Conservation (phyloP, 495 filamentous ascomycete genomes). For the Trichoderma virens region DNA sequence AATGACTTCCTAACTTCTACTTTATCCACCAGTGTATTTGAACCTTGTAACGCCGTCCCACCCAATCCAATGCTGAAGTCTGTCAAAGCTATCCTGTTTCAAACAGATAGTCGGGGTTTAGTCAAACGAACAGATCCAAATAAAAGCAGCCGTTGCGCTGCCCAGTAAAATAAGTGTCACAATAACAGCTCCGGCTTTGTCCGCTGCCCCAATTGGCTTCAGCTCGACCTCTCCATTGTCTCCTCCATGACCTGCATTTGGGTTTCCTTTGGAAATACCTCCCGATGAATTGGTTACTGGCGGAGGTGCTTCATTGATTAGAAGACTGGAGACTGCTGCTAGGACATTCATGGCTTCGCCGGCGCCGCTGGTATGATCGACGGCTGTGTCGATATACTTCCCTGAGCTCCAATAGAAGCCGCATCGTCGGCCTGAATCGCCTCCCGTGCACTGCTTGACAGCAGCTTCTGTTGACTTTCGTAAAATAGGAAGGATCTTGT, state of each 20-base stretch:
- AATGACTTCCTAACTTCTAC: too few relatives aligned
- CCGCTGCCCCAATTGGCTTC: slow-evolving; percentile 38
- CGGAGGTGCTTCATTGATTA: slow-evolving; percentile 29
- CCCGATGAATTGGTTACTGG: slow-evolving; percentile 46
- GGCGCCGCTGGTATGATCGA: slow-evolving; percentile 42
- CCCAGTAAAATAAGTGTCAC: slow-evolving; percentile 38
- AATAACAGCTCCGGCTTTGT: slow-evolving; percentile 49
- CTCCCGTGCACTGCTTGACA: slow-evolving; percentile 59
- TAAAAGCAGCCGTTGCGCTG: slow-evolving; percentile 19
- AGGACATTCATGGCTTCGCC: slow-evolving; percentile 53
- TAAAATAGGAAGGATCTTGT: slow-evolving; percentile 52
- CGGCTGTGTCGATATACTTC: slow-evolving; percentile 30
- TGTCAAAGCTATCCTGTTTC: too few relatives aligned
- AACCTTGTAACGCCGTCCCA: too few relatives aligned
- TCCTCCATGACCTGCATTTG: slow-evolving; percentile 44
- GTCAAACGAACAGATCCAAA: slow-evolving; percentile 19
- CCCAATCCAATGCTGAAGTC: too few relatives aligned
- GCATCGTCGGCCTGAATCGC: slow-evolving; percentile 45
- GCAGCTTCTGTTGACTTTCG: slow-evolving; percentile 56
- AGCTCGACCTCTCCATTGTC: slow-evolving; percentile 7
- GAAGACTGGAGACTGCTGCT: slow-evolving; percentile 37
- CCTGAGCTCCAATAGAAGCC: slow-evolving; percentile 62
- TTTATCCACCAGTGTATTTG: too few relatives aligned
- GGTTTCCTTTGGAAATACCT: slow-evolving; percentile 52
- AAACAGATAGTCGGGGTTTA: too few relatives aligned